Conservation (phyloP, 352 stramenopile genomes). For the Phytophthora uliginosa region DNA sequence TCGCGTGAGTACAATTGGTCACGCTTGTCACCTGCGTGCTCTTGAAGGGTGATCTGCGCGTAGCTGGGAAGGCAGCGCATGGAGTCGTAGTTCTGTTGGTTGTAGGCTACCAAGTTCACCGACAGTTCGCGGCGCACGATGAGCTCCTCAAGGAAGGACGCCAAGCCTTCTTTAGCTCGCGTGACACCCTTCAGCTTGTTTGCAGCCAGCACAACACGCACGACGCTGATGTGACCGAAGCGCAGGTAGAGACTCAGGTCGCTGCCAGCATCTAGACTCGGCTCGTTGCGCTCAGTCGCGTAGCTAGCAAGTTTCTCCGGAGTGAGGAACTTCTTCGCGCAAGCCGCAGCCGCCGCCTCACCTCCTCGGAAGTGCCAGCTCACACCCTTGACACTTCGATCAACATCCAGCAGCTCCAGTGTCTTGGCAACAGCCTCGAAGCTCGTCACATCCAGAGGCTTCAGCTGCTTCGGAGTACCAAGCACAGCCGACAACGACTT, state of each 20-base stretch:
- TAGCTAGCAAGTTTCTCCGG: slow-evolving; percentile 77
- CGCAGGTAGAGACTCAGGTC: slow-evolving; percentile 96
- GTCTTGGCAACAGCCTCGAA: slow-evolving; percentile 37
- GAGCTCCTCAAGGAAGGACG: slow-evolving; percentile 98
- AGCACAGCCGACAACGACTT: slow-evolving; percentile 39
- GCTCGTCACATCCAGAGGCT: slow-evolving; percentile 57
- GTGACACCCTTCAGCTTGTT: slow-evolving; percentile 78
- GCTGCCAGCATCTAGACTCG: slow-evolving; percentile 93
- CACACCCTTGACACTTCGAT: slow-evolving; percentile 67
- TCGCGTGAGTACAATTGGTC: slow-evolving; percentile 93
- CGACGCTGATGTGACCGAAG: slow-evolving; percentile 91
- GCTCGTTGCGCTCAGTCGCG: slow-evolving; percentile 95
- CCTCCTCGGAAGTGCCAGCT: slow-evolving; percentile 72
- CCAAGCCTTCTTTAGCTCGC: slow-evolving; percentile 75
- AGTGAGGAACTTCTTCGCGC: slow-evolving; percentile 91
- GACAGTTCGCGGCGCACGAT: slow-evolving; percentile 97
- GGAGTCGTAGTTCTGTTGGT: slow-evolving; percentile 97
- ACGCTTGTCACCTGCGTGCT: slow-evolving; percentile 90
- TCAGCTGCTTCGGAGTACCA: slow-evolving; percentile 26
- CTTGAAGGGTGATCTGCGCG: slow-evolving; percentile 93
- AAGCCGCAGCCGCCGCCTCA: slow-evolving; percentile 65
- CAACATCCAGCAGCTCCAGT: slow-evolving; percentile 66
- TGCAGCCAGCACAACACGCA: slow-evolving; percentile 69
- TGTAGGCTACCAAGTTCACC: slow-evolving; percentile 98
- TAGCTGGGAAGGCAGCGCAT: slow-evolving; percentile 92